Evolutionary conservation across 495 filamentous ascomycete species (phyloP).

Genomic region (Neurospora sublineolata): DNA sequence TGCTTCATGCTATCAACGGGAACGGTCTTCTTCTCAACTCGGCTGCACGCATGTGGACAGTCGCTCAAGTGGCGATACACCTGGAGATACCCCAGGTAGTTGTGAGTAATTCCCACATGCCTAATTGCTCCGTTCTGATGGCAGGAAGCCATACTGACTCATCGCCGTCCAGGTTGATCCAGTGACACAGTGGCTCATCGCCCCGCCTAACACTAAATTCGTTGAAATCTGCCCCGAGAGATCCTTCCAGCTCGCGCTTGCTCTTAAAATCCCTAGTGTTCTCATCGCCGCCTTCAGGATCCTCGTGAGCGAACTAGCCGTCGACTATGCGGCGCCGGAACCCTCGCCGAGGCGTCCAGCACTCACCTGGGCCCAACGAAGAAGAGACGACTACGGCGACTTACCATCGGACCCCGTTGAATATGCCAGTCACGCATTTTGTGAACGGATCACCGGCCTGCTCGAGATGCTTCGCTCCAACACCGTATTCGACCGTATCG

Average conservation of each 20-base stretch:
- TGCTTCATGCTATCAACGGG: slow-evolving; percentile 43
- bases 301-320: slow-evolving; percentile 37
- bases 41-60: slow-evolving; percentile 52
- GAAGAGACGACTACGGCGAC: slow-evolving; percentile 22
- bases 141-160: not conserved
- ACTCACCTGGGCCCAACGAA: slow-evolving; percentile 13
- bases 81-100: slow-evolving; percentile 38
- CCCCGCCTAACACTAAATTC: slow-evolving; percentile 30
- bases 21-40: slow-evolving; percentile 45
- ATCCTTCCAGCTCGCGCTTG: slow-evolving; percentile 30
- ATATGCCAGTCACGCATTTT: slow-evolving; percentile 16
- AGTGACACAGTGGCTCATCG: slow-evolving; percentile 32
- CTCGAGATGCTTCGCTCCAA: slow-evolving; percentile 10
- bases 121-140: not conserved
- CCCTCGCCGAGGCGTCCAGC: slow-evolving; percentile 1
- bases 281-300: slow-evolving; percentile 29
- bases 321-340: slow-evolving; percentile 52
- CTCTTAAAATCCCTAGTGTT: slow-evolving; percentile 23
- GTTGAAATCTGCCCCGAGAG: slow-evolving; percentile 35
- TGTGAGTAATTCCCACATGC: slow-evolving; percentile 12
- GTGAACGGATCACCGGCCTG: slow-evolving; percentile 13
- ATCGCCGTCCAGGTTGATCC: slow-evolving; percentile 12
- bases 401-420: slow-evolving; percentile 21
- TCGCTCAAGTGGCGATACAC: slow-evolving; percentile 46
- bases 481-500: slow-evolving; percentile 6